Conservation (phyloP, 1,139 yeast species). For the Meyerozyma carpophila region DNA sequence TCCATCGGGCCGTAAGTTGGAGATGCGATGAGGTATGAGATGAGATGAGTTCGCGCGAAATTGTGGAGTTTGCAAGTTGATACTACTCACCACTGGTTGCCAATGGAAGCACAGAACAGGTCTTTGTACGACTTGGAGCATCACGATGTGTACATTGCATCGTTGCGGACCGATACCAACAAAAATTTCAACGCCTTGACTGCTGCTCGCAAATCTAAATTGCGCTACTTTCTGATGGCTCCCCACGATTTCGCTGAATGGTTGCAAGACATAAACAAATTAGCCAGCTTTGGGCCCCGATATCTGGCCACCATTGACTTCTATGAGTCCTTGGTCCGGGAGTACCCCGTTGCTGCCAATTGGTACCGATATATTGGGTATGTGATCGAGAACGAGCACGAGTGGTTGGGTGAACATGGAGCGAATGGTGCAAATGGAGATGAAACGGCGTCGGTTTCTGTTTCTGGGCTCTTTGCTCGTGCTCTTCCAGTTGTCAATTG, state of each 20-base stretch:
- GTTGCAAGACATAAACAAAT: conserved; percentile 17
- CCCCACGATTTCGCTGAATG: conserved; percentile 22
- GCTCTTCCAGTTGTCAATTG: conserved; percentile 25
- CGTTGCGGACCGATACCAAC: conserved; percentile 7
- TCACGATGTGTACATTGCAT: conserved; percentile 14
- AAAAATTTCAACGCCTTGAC: conserved; percentile 9
- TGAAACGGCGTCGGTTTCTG: neutral
- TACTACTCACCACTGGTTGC: neutral
- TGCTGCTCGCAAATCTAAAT: conserved; percentile 16
- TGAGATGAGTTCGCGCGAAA: conserved; percentile 1
- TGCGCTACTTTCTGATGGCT: conserved; percentile 15
- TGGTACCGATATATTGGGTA: conserved; percentile 12
- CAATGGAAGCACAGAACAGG: neutral
- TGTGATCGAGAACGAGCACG: conserved; percentile 6
- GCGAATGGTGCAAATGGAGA: conserved; percentile 7
- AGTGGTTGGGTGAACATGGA: conserved; percentile 5
- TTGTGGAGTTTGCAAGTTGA: neutral
- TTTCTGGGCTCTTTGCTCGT: conserved; percentile 9
- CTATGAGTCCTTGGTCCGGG: conserved; percentile 10
- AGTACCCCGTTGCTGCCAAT: conserved; percentile 10
- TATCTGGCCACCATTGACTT: conserved; percentile 12
- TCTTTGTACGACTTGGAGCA: neutral
- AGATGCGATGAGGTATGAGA: conserved; percentile 2
- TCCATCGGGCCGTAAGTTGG: conserved; percentile 45
- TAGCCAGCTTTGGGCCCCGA: conserved; percentile 11